Conservation (phyloP, 2,329 filamentous ascomycete genomes). For the Aspergillus sp. region DNA sequence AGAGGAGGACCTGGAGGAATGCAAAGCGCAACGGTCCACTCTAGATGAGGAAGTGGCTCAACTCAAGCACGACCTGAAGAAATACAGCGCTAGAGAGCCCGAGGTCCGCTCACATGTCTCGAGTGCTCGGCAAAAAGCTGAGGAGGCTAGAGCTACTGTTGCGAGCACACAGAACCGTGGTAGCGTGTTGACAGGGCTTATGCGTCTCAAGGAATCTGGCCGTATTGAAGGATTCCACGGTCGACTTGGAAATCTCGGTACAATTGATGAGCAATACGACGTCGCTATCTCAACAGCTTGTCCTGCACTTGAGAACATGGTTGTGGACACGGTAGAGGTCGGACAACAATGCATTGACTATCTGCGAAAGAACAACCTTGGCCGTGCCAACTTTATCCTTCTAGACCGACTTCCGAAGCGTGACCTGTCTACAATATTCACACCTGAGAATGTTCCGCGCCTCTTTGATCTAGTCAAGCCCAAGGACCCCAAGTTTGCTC, state of each 20-base stretch:
- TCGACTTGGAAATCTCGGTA: slow-evolving; percentile 88
- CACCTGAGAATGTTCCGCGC: slow-evolving; percentile 88
- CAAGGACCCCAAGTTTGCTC: slow-evolving; percentile 82
- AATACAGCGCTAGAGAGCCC: slow-evolving; percentile 77
- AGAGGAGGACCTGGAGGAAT: slow-evolving; percentile 73
- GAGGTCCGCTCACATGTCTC: slow-evolving; percentile 83
- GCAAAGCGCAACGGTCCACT: slow-evolving; percentile 71
- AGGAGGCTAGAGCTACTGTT: slow-evolving; percentile 89
- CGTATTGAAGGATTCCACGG: slow-evolving; percentile 97
- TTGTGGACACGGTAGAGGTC: slow-evolving; percentile 93
- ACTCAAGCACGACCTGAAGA: slow-evolving; percentile 72
- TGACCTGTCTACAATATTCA: slow-evolving; percentile 79
- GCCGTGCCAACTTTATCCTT: slow-evolving; percentile 95
- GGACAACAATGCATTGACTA: slow-evolving; percentile 99
- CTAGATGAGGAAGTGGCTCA: slow-evolving; percentile 76
- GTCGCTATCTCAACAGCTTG: slow-evolving; percentile 98
- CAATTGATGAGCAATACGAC: slow-evolving; percentile 92
- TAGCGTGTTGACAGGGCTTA: slow-evolving; percentile 86
- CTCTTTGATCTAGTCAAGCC: slow-evolving; percentile 91
- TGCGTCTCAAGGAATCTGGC: slow-evolving; percentile 94
- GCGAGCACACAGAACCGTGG: slow-evolving; percentile 90
- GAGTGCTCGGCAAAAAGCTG: slow-evolving; percentile 88
- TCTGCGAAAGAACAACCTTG: slow-evolving; percentile 94
- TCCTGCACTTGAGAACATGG: slow-evolving; percentile 88
- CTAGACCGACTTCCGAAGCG: slow-evolving; percentile 82